A percentile compares a stretch with the other conserved stretches of the same genome.
Evolutionary conservation across 2,329 filamentous ascomycete genomes (phyloP).

Genomic region (Lachnellula willkommii): DNA sequence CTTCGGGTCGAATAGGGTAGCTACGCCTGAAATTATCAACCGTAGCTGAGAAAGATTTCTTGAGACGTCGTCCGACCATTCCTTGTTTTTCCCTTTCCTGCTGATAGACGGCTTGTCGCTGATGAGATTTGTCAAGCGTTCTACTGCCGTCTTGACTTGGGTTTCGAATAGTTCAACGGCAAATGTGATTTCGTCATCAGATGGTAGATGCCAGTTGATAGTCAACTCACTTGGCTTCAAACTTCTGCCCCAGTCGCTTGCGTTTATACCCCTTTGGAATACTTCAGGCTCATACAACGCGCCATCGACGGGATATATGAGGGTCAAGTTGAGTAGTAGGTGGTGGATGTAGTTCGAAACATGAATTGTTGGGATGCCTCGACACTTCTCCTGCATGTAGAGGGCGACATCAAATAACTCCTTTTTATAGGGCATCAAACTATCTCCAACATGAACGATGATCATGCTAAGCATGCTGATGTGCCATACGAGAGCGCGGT

Average conservation of each 20-base stretch:
- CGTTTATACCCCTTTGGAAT: constrained; percentile 63
- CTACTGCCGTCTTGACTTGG: constrained; percentile 71
- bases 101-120: constrained; percentile 76
- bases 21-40: constrained; percentile 84
- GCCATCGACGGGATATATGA: constrained; percentile 89
- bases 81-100: constrained; percentile 91
- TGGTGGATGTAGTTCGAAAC: constrained; percentile 98
- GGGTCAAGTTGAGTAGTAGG: constrained; percentile 85
- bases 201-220: constrained; percentile 87
- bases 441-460: constrained; percentile 88
- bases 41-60: constrained; percentile 82
- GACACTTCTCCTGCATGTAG: constrained; percentile 95
- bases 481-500: constrained; percentile 92
- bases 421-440: constrained; percentile 81
- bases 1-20: constrained; percentile 79
- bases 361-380: constrained; percentile 88
- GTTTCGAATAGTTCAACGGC: constrained; percentile 84
- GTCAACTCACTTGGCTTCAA: constrained; percentile 69
- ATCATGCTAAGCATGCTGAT: constrained; percentile 97
- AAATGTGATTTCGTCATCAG: constrained; percentile 74
- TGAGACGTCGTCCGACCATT: constrained; percentile 97
- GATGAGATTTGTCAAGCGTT: constrained; percentile 72
- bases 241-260: constrained; percentile 79
- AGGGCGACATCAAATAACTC: constrained; percentile 86
- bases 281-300: constrained; percentile 78